These are phyloP conservation scores for Trichoderma sp. DNA, from an alignment of 2,329 filamentous ascomycete genomes.

Conservation along the genomic window DNA sequence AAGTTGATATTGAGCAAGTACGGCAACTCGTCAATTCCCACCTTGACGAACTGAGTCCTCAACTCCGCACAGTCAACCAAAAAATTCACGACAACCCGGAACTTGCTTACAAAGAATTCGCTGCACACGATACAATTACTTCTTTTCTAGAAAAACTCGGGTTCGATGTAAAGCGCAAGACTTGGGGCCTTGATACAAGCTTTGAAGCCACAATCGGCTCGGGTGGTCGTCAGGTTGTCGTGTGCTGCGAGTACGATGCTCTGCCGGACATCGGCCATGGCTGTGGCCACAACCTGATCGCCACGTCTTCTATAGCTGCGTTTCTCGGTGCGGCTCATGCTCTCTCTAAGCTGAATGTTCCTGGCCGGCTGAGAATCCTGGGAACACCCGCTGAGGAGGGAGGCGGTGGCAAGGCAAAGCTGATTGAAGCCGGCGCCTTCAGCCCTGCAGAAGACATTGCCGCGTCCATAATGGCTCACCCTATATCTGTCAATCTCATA, in stretches of 20 bases:
- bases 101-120: conserved; percentile 48
- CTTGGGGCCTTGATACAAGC: conserved; percentile 50
- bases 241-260: conserved; percentile 49
- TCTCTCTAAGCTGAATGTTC: conserved; percentile 29
- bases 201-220: conserved; percentile 47
- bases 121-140: conserved; percentile 50
- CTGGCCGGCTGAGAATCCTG: conserved; percentile 39
- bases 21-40: conserved; percentile 24
- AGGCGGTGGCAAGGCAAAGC: conserved; percentile 39
- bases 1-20: conserved; percentile 21
- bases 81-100: conserved; percentile 46
- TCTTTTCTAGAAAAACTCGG: conserved; percentile 43
- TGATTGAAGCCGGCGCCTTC: conserved; percentile 32
- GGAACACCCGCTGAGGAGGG: conserved; percentile 45
- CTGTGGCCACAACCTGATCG: conserved; percentile 47
- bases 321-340: conserved; percentile 39
- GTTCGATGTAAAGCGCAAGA: conserved; percentile 45
- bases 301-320: conserved; percentile 39
- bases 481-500: conserved; percentile 16
- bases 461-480: conserved; percentile 33
- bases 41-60: conserved; percentile 23
- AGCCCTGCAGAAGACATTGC: conserved; percentile 25
- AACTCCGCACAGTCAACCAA: conserved; percentile 24
- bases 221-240: conserved; percentile 40
- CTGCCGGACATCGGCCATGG: conserved; percentile 46